Base-by-base conservation (phyloP, 805 yeast species). In the Kregervanrija pseudodelftensis region DNA sequence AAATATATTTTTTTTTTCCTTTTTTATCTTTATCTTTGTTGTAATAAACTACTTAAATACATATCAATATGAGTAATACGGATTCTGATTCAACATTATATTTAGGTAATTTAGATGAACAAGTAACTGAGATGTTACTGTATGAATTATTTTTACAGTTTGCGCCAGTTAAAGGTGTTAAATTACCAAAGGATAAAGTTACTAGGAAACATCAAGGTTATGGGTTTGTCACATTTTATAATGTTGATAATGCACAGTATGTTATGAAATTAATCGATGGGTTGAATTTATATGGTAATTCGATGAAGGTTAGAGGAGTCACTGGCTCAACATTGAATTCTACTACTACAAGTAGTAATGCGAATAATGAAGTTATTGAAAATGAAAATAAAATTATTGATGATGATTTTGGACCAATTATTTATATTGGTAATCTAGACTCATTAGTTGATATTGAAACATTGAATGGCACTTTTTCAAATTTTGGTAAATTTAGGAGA, bases 141-240 rank as follows among this genome's bases (percentile, higher is more conserved):
- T 86, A 82, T 57, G 99, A 93, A 61, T 72, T 93, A 15, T 80
- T 89, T 60, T 61, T 85, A 7, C 98, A 93, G 61, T 81, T 87
- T 36, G 89, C 91, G 0, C 95, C 96, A 0, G 74, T 91, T 2
- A 69, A 68, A 35, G 70, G 76, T 30, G 73, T 93, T 4, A 74
- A 82, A 48, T 68, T 93, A 50, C 97, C 97, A 5, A 81, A 79
- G 56, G 96, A 89, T 57, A 73, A 87, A 49, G 70, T 89, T 4
- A 64, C 78, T 30, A 77, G 76, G 48, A 67, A 74, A 1, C 89
- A 85, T 55, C 95, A 84, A 56, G 97, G 97, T 5, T 91, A 71
- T 66, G 97, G 95, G 9, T 91, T 93, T 64, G 83, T 85, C 1
- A 93, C 86, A 58, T 82, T 85, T 55, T 63, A 67, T 41, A 66